Evolutionary conservation across 345 rosid species (phyloP).

Genomic region (Salix udensis): DNA sequence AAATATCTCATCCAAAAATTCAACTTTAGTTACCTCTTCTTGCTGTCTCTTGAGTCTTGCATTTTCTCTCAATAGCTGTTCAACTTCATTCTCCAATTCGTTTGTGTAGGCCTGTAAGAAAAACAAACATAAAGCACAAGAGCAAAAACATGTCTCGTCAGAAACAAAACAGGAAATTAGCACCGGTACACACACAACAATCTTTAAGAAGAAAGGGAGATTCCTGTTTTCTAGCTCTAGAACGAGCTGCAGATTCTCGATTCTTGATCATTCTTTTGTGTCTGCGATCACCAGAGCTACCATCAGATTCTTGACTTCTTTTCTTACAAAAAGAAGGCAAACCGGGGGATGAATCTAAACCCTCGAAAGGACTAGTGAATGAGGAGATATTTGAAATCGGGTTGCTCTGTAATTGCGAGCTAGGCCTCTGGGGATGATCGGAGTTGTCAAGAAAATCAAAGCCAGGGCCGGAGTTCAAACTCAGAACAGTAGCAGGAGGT

Average conservation of each 20-base stretch:
- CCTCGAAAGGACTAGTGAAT: slow-evolving; percentile 33
- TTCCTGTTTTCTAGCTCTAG: slow-evolving; percentile 84
- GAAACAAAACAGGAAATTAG: not conserved
- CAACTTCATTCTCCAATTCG: slow-evolving; percentile 55
- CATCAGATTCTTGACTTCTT: slow-evolving; percentile 45
- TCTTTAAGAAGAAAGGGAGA: slow-evolving; percentile 4
- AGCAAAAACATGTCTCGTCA: slow-evolving; percentile 5
- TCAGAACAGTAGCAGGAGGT: slow-evolving; percentile 50
- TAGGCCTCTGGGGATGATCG: slow-evolving; percentile 23
- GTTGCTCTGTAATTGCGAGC: slow-evolving; percentile 29
- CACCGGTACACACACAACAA: not conserved
- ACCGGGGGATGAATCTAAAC: slow-evolving; percentile 30
- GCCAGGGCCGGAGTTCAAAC: slow-evolving; percentile 51
- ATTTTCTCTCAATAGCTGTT: slow-evolving; percentile 55
- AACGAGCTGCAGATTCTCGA: slow-evolving; percentile 85
- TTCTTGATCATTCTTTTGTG: slow-evolving; percentile 76
- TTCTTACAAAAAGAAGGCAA: slow-evolving; percentile 37
- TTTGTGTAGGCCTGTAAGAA: slow-evolving; percentile 63
- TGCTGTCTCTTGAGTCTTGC: slow-evolving; percentile 56
- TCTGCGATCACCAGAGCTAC: slow-evolving; percentile 39
- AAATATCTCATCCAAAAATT: not conserved
- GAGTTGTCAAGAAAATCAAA: slow-evolving; percentile 50
- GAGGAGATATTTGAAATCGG: slow-evolving; percentile 25
- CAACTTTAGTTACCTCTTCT: slow-evolving; percentile 45
- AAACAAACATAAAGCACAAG: not conserved